phyloP scores from a whole-genome alignment of 352 stramenopile species.

The Globisporangium viniferum region DNA sequence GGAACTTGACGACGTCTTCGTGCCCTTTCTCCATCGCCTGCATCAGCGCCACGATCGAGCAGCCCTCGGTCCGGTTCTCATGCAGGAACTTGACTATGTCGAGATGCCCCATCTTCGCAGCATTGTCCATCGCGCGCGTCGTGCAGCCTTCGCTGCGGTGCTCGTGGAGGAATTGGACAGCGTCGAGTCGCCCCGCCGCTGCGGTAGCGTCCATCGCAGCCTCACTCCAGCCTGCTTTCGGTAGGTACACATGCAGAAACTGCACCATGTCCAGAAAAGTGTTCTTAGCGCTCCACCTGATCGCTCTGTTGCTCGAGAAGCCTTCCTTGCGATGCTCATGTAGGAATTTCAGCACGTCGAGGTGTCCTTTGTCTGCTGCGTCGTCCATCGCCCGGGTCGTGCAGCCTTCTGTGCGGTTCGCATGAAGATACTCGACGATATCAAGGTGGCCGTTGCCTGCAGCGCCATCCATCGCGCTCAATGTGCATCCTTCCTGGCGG shows the following conservation, averaged over 20 bases:
- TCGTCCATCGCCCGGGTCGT: conserved; percentile 14
- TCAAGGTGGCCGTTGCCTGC: conserved; percentile 6
- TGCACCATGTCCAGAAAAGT: conserved; percentile 18
- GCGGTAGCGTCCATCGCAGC: conserved; percentile 20
- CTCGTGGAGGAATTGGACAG: conserved; percentile 15
- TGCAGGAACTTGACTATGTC: conserved; percentile 14
- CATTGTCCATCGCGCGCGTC: conserved; percentile 14
- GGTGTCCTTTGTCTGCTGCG: conserved; percentile 19
- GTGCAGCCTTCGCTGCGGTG: conserved; percentile 15
- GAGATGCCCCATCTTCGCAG: conserved; percentile 10
- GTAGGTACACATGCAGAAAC: conserved; percentile 22
- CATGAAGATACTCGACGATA: conserved; percentile 11
- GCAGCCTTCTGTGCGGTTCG: conserved; percentile 11
- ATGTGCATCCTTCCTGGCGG: conserved; percentile 12
- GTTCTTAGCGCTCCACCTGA: conserved; percentile 9
- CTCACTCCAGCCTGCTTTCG: conserved; percentile 14
- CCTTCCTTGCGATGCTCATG: conserved; percentile 21
- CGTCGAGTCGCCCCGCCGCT: conserved; percentile 13
- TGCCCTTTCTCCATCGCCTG: conserved; percentile 12
- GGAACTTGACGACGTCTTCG: conserved; percentile 18
- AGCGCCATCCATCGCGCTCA: conserved; percentile 10
- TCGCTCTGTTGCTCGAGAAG: conserved; percentile 15
- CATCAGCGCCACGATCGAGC: conserved; percentile 12
- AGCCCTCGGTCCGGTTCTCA: conserved; percentile 13
- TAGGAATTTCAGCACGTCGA: conserved; percentile 20